Conservation (phyloP, 2,329 filamentous ascomycete genomes). For the Huntiella savannae region DNA sequence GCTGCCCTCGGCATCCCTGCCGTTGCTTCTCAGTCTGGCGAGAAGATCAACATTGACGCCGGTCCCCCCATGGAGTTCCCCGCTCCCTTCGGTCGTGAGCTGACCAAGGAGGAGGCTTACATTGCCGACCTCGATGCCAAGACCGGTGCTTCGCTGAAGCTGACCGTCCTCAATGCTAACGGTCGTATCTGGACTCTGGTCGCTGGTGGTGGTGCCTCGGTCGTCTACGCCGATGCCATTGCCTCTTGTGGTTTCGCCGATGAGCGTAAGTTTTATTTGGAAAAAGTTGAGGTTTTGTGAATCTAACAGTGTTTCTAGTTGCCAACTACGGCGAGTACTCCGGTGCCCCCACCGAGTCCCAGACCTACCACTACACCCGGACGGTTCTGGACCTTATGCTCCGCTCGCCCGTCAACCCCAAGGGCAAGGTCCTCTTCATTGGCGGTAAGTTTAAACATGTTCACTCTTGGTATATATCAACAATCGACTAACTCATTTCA, state of each 20-base stretch:
- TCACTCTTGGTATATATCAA: not conserved
- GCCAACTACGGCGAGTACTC: constrained; percentile 99
- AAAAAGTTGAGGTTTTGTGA: not conserved
- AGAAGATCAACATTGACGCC: constrained; percentile 82
- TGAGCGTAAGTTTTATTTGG: constrained; percentile 30
- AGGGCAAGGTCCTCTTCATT: constrained; percentile 98
- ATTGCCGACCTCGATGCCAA: constrained; percentile 97
- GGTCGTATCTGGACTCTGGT: constrained; percentile 97
- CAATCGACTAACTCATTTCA: not conserved
- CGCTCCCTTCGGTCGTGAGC: constrained; percentile 92
- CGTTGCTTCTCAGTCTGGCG: constrained; percentile 39
- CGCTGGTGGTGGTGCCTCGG: constrained; percentile 96
- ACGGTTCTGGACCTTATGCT: constrained; percentile 97
- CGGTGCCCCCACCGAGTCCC: constrained; percentile 92
- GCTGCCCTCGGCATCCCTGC: constrained; percentile 68
- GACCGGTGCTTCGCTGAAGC: constrained; percentile 96
- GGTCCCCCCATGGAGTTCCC: constrained; percentile 98
- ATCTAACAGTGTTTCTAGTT: constrained; percentile 20
- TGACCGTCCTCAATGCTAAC: constrained; percentile 80
- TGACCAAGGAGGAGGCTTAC: constrained; percentile 98
- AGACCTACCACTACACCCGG: constrained; percentile 97
- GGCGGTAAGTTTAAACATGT: constrained; percentile 35
- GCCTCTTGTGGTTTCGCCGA: constrained; percentile 87
- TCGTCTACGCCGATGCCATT: constrained; percentile 97
- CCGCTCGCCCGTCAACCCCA: constrained; percentile 60